Percentiles rank a stretch among this genome's conserved stretches.
Conservation (phyloP, 208 protist species). For the Trypanosoma conorhini region DNA sequence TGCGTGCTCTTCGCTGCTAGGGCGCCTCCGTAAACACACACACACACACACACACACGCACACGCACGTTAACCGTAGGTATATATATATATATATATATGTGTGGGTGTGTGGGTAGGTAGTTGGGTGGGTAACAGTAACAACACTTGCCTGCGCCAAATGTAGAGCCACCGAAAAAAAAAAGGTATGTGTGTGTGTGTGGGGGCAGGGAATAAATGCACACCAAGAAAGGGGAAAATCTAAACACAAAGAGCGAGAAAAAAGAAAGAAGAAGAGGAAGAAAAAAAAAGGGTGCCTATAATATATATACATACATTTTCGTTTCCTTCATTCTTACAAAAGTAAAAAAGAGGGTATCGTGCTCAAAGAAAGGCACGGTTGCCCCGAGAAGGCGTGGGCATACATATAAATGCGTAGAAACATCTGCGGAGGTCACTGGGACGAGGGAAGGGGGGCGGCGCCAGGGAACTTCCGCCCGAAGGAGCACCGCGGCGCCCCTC, state of each 20-base stretch:
- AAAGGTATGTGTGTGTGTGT: neutral
- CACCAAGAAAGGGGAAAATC: neutral
- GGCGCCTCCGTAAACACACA: neutral
- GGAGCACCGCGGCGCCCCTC: neutral
- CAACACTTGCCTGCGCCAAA: neutral
- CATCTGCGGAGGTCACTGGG: too few relatives aligned
- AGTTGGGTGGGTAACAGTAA: neutral
- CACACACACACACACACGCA: slow-evolving; percentile 1
- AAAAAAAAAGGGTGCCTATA: neutral
- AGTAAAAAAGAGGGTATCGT: too few relatives aligned
- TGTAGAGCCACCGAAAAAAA: neutral
- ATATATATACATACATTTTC: too few relatives aligned
- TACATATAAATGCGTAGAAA: too few relatives aligned
- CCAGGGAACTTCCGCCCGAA: neutral
- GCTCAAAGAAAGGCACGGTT: too few relatives aligned
- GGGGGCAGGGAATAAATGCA: neutral
- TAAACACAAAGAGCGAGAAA: neutral
- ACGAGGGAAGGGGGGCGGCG: neutral
- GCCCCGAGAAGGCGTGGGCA: too few relatives aligned
- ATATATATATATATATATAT: slow-evolving; percentile 1
- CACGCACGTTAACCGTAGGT: neutral
- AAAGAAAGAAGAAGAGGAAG: neutral
- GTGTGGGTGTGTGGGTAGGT: neutral
- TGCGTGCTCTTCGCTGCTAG: neutral
- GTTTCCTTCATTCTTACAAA: too few relatives aligned